phyloP scores from a whole-genome alignment of 2,329 filamentous ascomycete genomes.

The Diatrype stigma region DNA sequence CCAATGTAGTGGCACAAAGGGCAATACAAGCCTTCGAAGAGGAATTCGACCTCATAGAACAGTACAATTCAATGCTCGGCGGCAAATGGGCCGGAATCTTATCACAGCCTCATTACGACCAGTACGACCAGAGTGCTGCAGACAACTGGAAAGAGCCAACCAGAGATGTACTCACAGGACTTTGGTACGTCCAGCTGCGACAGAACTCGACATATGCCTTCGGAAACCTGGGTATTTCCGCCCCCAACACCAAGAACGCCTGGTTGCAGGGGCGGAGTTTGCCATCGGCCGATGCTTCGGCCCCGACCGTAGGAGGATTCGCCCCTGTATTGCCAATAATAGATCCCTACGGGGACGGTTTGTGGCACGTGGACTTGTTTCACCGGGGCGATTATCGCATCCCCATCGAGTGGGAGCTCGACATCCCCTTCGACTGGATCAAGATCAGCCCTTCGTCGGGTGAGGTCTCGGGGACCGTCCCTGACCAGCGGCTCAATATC shows the following conservation, averaged over 20 bases:
- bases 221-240: conserved; percentile 50
- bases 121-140: conserved; percentile 51
- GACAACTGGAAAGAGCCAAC: conserved; percentile 55
- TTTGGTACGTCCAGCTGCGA: conserved; percentile 46
- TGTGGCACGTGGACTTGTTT: conserved; percentile 47
- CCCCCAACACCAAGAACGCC: conserved; percentile 55
- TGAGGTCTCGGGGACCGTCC: conserved; percentile 33
- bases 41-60: conserved; percentile 45
- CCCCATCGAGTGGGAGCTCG: conserved; percentile 34
- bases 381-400: conserved; percentile 37
- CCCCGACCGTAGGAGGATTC: conserved; percentile 31
- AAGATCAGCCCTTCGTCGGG: conserved; percentile 10
- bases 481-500: conserved; percentile 41
- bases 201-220: conserved; percentile 47
- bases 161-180: conserved; percentile 49
- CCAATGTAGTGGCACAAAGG: conserved; percentile 44
- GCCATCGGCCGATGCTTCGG: conserved; percentile 40
- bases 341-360: conserved; percentile 41
- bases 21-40: conserved; percentile 46
- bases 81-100: conserved; percentile 57
- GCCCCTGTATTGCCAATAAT: conserved; percentile 40
- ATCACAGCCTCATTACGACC: conserved; percentile 40
- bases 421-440: conserved; percentile 36
- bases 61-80: conserved; percentile 46
- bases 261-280: conserved; percentile 46